Evolutionary conservation across 805 yeast species (phyloP), one percentile per base, ranked within the genome.

Genomic region (Cyberlindnera euphorbiae): DNA sequence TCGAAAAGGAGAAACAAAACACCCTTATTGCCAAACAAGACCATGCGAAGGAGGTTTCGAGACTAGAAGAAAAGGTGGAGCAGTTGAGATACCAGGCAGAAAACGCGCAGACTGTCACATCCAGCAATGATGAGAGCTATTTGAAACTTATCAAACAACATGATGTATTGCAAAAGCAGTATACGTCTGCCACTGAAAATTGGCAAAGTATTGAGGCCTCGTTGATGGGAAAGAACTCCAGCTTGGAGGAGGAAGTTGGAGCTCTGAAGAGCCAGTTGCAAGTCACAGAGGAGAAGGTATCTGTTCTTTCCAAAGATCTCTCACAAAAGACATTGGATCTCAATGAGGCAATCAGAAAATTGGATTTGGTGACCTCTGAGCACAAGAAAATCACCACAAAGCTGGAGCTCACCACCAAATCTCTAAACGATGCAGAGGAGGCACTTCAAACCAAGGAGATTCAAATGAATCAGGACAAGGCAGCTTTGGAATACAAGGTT

Each of bases 141-240:
- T 55, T 66, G 21, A 70, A 66, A 45, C 44, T 72, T 17, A 47
- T 64, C 7, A 63, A 66, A 23, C 70, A 73, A 27, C 77, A 79
- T 45, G 75, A 71, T 29, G 61, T 70, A 12, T 52, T 85, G 15
- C 88, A 82, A 50, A 63, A 74, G 3, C 93, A 88, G 55, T 81
- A 84, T 46, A 72, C 83, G 7, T 71, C 79, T 12, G 82, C 90
- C 0, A 81, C 81, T 38, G 86, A 80, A 44, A 85, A 82, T 55
- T 86, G 96, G 95, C 79, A 82, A 38, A 64, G 77, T 14, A 78
- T 87, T 28, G 97, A 93, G 57, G 71, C 82, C 26, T 67, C 77
- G 4, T 66, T 87, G 41, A 63, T 69, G 42, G 56, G 61, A 8
- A 73, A 71, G 39, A 65, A 79, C 14, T 55, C 71, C 5, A 39